Evolutionary conservation across 2,329 filamentous ascomycete genomes (phyloP).

Genomic region (Penicillium sp.): DNA sequence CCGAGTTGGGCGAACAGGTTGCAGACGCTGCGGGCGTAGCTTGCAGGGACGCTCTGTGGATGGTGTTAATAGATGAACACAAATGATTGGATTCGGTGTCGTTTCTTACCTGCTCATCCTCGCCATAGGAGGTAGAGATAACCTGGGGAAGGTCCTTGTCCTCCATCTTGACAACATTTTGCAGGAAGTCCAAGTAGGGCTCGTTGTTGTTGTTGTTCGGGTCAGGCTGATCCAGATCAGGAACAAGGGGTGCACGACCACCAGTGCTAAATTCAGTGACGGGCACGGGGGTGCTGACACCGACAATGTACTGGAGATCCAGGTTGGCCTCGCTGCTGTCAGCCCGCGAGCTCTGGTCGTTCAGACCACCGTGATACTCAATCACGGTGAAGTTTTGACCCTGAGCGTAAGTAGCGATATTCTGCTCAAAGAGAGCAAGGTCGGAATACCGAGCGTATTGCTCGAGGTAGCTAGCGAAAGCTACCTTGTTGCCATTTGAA

Average conservation of each 20-base stretch:
- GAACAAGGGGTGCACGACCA: conserved; percentile 51
- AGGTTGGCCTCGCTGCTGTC: conserved; percentile 56
- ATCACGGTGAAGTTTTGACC: conserved; percentile 52
- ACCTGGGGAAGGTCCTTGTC: conserved; percentile 41
- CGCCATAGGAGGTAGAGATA: conserved; percentile 47
- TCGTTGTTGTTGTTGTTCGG: conserved; percentile 51
- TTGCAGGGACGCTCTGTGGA: conserved; percentile 38
- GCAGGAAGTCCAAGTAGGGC: conserved; percentile 47
- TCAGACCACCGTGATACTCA: conserved; percentile 47
- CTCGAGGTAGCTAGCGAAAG: conserved; percentile 54
- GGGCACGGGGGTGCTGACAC: conserved; percentile 49
- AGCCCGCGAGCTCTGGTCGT: conserved; percentile 40
- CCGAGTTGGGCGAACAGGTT: conserved; percentile 55
- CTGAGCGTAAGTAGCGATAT: conserved; percentile 45
- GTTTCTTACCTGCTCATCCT: conserved; percentile 43
- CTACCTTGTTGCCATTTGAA: conserved; percentile 45
- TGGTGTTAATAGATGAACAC: background rate
- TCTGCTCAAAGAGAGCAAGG: conserved; percentile 45
- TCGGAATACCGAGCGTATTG: conserved; percentile 55
- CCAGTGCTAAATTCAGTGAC: conserved; percentile 54
- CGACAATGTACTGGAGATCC: conserved; percentile 55
- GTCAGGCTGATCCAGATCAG: conserved; percentile 53
- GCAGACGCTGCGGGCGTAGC: conserved; percentile 46
- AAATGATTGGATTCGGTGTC: background rate
- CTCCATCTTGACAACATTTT: conserved; percentile 37